A percentile compares a stretch with the other conserved stretches of the same genome.
These are phyloP conservation scores for Mrakiaceae sp. DNA, from an alignment of 1,284 basidiomycete species.

Conservation along the genomic window DNA sequence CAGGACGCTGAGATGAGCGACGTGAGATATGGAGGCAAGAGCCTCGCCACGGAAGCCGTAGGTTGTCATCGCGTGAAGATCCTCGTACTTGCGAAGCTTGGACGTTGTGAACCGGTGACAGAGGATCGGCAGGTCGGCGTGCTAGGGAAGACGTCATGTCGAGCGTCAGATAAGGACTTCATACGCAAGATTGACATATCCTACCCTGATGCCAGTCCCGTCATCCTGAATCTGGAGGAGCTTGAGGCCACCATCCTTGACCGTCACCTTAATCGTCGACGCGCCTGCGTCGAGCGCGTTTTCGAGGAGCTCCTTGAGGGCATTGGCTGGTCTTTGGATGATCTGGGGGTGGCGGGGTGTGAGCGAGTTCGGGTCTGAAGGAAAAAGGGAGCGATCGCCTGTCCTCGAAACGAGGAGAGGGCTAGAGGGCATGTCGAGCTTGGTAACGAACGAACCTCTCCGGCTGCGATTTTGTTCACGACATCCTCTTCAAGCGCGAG, in stretches of 20 bases:
- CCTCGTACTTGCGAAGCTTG: constrained; percentile 77
- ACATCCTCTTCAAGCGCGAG: constrained; percentile 38
- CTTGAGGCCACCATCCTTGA: constrained; percentile 95
- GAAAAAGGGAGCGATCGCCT: not conserved
- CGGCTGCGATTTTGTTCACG: constrained; percentile 51
- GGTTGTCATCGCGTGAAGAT: constrained; percentile 72
- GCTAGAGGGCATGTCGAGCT: not conserved
- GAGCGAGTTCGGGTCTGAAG: not conserved
- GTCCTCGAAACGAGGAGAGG: not conserved
- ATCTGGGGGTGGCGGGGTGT: constrained; percentile 46
- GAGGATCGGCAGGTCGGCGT: constrained; percentile 71
- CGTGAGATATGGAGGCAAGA: constrained; percentile 90
- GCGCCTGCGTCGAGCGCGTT: constrained; percentile 88
- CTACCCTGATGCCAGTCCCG: constrained; percentile 80
- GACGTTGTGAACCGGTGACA: constrained; percentile 95
- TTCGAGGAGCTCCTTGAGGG: constrained; percentile 92
- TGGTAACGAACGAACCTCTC: constrained; percentile 37
- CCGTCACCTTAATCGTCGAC: constrained; percentile 71
- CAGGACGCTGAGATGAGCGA: constrained; percentile 74
- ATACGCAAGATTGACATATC: constrained; percentile 19
- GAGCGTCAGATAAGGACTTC: no score
- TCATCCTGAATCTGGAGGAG: constrained; percentile 94
- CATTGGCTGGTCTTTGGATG: constrained; percentile 90
- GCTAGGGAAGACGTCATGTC: constrained; percentile 27
- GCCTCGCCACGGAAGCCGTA: constrained; percentile 98